Base-by-base conservation (phyloP, 1,139 yeast species). In the Ashbya aceris region DNA sequence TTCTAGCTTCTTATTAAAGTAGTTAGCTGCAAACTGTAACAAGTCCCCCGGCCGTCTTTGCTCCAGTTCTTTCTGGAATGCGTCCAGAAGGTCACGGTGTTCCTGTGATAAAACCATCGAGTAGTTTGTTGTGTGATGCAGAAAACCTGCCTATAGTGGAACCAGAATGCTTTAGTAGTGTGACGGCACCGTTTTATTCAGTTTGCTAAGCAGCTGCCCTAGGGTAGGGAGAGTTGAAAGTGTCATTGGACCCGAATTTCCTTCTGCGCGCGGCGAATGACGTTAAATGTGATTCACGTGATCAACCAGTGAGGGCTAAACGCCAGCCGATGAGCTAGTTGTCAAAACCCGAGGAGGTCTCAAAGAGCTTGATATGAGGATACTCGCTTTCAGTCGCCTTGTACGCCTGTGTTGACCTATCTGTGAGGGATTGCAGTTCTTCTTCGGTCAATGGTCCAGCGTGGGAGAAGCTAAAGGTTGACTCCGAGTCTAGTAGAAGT, bases 11-110 rank as follows among this genome's bases (percentile, higher is more conserved):
- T 70, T 60, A 55, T 73, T 74, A 66, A 83, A 83, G 62, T 79
- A 80, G 58, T 78, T 74, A 47, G 84, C 82, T 55, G 89, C 79
- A 63, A 82, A 83, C 59, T 83, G 89, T 48, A 83, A 62, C 27
- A 82, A 68, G 57, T 83, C 89, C 13, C 68, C 61, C 2, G 94
- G 94, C 52, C 79, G 75, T 54, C 77, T 74, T 42, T 72, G 67
- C 42, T 70, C 67, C 48, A 83, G 69, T 59, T 79, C 85, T 54
- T 70, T 72, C 61, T 78, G 79, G 60, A 80, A 76, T 49, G 70
- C 76, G 54, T 74, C 73, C 61, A 81, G 70, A 61, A 79, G 86
- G 45, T 75, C 62, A 42, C 66, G 60, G 52, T 70, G 71, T 38
- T 67, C 69, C 40, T 55, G 55, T 12, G 69, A 60, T 38, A 63